Evolutionary conservation across 2,329 filamentous ascomycete species (phyloP), one percentile per base, ranked within the genome.

Genomic region (Samsoniella hepiali): DNA sequence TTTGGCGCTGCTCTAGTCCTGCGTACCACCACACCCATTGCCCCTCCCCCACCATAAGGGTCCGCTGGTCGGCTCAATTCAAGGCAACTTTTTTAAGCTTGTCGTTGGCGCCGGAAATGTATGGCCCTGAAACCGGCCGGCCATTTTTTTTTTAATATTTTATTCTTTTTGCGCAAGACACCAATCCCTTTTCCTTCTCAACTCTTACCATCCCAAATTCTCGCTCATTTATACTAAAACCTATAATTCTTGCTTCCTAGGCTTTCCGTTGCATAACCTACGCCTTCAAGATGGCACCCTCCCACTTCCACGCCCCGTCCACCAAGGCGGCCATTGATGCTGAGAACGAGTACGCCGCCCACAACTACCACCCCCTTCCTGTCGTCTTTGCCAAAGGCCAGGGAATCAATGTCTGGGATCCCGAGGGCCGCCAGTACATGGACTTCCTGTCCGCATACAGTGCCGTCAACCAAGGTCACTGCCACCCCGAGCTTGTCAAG

Each of bases 371-470:
- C 78, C 95, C 95, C 17, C 86, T 99, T 2, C 95, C 95, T 47
- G 88, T 99, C 65, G 95, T 97, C 73, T 97, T 98, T 77, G 84
- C 94, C 63, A 87, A 88, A 68, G 95, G 93, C 49, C 85, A 88
- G 71, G 95, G 94, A 56, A 89, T 90, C 73, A 88, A 90, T 65
- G 95, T 98, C 64, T 99, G 95, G 94, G 95, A 99, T 74, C 95
- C 95, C 22, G 95, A 99, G 81, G 93, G 91, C 73, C 91, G 88
- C 71, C 89, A 97, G 76, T 98, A 99, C 78, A 88, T 98, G 71
- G 95, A 99, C 80, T 99, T 97, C 80, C 87, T 99, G 68, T 98
- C 94, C 54, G 95, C 95, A 68, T 99, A 99, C 84, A 96, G 91
- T 70, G 95, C 95, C 66, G 93, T 98, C 74, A 98, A 98, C 82